Evolutionary conservation across 352 stramenopile genomes (phyloP).

Genomic region (Globisporangium orthogonon): DNA sequence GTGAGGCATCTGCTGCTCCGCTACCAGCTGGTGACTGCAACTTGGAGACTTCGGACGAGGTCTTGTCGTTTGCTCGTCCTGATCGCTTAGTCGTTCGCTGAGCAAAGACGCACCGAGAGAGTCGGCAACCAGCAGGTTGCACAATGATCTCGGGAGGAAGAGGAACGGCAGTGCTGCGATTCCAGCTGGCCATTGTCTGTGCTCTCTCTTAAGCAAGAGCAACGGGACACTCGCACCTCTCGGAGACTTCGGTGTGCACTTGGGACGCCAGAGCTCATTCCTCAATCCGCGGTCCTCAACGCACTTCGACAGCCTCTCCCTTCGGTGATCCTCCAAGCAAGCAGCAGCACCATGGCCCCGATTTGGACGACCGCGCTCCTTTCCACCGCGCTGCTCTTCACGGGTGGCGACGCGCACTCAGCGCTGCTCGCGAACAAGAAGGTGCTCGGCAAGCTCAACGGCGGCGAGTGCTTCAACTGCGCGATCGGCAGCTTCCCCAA

Average conservation of each 20-base stretch:
- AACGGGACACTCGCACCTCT: neutral
- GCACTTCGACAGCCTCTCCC: neutral
- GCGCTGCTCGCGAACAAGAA: conserved; percentile 14
- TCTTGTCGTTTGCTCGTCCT: neutral
- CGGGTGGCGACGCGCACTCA: conserved; percentile 2
- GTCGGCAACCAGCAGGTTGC: too few species aligned
- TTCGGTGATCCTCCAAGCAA: neutral
- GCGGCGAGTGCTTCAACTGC: conserved; percentile 20
- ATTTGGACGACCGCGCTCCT: conserved; percentile 3
- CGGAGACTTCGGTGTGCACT: neutral
- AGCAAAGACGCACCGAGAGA: neutral
- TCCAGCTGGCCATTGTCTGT: neutral
- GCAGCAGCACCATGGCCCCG: neutral
- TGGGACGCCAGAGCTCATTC: conserved; percentile 1
- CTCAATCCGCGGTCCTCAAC: neutral
- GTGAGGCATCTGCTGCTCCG: neutral
- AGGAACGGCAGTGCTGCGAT: conserved; percentile 1
- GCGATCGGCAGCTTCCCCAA: conserved; percentile 16
- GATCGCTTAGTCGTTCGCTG: too few species aligned
- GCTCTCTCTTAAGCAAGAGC: neutral
- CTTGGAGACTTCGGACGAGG: neutral
- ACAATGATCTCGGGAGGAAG: neutral
- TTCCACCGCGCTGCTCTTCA: conserved; percentile 3
- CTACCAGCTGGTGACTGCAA: neutral
- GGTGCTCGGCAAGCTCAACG: conserved; percentile 20